phyloP scores from a whole-genome alignment of 164 flowering plant genomes.

The Tetracentron sinense region DNA sequence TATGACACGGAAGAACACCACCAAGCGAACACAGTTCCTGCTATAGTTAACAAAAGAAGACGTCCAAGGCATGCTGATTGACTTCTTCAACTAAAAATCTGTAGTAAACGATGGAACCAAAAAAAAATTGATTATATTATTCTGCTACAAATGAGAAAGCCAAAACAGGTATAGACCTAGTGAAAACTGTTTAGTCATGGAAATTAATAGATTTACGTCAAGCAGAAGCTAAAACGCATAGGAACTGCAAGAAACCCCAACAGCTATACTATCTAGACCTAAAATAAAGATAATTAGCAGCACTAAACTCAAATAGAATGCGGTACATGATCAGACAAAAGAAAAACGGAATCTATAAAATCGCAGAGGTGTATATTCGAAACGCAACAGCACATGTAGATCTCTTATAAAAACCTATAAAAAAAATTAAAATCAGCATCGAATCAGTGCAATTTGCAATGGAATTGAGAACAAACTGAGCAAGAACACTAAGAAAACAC shows the following conservation, averaged over 20 bases:
- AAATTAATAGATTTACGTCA: not conserved
- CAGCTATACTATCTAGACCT: not conserved
- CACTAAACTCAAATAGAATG: no score
- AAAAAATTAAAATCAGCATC: not conserved
- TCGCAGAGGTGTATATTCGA: not conserved
- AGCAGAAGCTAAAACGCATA: not conserved
- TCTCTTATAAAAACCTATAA: not conserved
- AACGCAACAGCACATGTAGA: not conserved
- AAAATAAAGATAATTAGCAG: not conserved
- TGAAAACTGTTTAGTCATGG: not conserved
- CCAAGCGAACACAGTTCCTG: conserved; percentile 40
- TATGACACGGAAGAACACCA: conserved; percentile 51
- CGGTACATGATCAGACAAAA: not conserved
- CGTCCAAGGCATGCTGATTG: conserved; percentile 44
- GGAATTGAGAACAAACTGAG: not conserved
- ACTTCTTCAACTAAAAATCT: conserved; percentile 16
- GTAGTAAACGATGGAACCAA: not conserved
- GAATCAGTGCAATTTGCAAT: not conserved
- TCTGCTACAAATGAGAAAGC: not conserved
- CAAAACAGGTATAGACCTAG: no score
- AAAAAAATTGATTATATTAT: not conserved
- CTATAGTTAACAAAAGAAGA: conserved; percentile 29
- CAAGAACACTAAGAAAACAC: not conserved
- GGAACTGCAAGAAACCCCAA: not conserved
- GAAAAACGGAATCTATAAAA: not conserved